phyloP scores from a whole-genome alignment of 1,284 basidiomycete genomes.

The Trametes sp. region DNA sequence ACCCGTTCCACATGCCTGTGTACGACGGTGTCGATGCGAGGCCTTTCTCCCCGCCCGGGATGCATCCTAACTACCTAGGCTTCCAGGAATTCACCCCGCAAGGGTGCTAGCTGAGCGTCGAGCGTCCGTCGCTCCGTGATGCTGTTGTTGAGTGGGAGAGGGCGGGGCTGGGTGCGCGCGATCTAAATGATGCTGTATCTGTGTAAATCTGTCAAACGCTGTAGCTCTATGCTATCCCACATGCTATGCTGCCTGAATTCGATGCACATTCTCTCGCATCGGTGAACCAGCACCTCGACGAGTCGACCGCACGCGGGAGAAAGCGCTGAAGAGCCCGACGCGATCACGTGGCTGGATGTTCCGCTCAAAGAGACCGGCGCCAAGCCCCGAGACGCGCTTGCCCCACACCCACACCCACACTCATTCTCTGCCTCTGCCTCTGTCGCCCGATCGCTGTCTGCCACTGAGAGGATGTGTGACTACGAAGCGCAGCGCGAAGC shows the following conservation, averaged over 20 bases:
- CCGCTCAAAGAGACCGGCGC: not conserved
- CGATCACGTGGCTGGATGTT: conserved; percentile 18
- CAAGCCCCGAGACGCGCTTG: conserved; percentile 3
- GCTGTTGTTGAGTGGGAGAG: not conserved
- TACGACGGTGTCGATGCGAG: conserved; percentile 30
- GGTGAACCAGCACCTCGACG: not conserved
- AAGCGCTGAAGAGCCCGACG: conserved; percentile 4
- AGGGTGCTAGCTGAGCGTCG: conserved; percentile 9
- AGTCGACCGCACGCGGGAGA: too few species aligned
- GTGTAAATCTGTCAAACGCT: not conserved
- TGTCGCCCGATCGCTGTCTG: not conserved
- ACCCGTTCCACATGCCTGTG: conserved; percentile 26
- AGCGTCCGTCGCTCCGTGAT: not conserved
- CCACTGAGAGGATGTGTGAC: not conserved
- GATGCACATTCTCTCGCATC: too few species aligned
- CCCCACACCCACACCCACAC: not conserved
- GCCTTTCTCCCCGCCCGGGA: conserved; percentile 28
- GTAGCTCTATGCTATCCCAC: not conserved
- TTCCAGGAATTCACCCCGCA: conserved; percentile 25
- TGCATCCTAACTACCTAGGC: conserved; percentile 27
- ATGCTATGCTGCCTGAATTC: too few species aligned
- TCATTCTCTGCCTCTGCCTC: not conserved
- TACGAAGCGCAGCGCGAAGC: conserved; percentile 46
- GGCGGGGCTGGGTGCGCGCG: too few species aligned
- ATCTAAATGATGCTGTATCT: not conserved